phyloP scores from a whole-genome alignment of 108 stramenopile genomes.

The Skeletonema marinoi region DNA sequence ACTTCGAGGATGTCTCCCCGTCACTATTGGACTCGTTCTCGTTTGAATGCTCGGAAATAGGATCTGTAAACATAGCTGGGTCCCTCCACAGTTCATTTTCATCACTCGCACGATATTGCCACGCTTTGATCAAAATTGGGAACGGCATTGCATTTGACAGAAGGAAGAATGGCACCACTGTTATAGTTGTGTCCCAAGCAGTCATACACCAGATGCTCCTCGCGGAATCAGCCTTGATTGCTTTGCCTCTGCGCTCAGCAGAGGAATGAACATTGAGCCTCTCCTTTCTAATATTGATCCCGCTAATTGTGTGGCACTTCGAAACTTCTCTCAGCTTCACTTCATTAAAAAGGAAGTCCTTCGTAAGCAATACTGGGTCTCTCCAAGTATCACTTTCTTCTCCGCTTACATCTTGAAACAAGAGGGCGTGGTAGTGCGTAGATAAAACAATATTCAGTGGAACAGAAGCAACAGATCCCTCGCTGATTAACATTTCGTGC shows the following conservation, averaged over 20 bases:
- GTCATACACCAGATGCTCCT: not conserved
- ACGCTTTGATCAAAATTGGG: conserved; percentile 16
- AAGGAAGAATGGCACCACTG: conserved; percentile 21
- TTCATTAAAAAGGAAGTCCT: conserved; percentile 36
- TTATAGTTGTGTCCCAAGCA: conserved; percentile 21
- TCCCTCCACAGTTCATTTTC: conserved; percentile 25
- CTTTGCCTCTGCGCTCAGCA: not conserved
- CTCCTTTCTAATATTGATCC: conserved; percentile 22
- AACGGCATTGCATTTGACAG: conserved; percentile 30
- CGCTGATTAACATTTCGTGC: conserved; percentile 12
- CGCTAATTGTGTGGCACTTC: conserved; percentile 31
- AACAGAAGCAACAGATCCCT: not conserved
- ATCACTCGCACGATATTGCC: conserved; percentile 17
- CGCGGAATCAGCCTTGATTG: not conserved
- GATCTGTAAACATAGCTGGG: not conserved
- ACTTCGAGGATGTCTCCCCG: conserved; percentile 25
- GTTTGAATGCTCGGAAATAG: not conserved
- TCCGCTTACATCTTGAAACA: conserved; percentile 25
- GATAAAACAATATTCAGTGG: conserved; percentile 22
- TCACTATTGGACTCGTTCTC: conserved; percentile 27
- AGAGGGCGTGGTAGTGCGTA: conserved; percentile 11
- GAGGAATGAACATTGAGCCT: conserved; percentile 19
- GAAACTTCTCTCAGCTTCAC: conserved; percentile 15
- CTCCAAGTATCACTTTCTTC: conserved; percentile 23
- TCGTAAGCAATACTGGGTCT: conserved; percentile 31